Percentiles rank a stretch among this genome's conserved stretches.
These are phyloP conservation scores for Colletotrichum viniferum DNA, from an alignment of 2,329 filamentous ascomycete species.

Conservation along the genomic window DNA sequence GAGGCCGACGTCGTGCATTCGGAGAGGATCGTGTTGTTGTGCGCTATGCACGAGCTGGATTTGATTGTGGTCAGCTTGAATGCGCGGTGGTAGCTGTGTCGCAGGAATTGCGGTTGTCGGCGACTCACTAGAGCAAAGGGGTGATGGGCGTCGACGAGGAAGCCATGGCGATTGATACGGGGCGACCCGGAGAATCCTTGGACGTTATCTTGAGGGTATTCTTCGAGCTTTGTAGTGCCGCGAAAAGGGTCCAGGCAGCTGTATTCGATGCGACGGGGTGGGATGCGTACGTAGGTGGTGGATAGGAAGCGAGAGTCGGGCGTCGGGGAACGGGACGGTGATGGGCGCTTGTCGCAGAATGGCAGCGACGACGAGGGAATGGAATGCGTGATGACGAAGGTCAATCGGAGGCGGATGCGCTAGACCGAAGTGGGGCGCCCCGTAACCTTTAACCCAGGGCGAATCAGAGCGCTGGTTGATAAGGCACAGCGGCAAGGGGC, in stretches of 20 bases:
- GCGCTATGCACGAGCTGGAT: slow-evolving; percentile 87
- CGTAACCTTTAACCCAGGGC: neutral
- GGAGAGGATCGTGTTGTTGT: slow-evolving; percentile 89
- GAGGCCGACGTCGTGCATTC: slow-evolving; percentile 90
- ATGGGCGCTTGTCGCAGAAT: slow-evolving; percentile 15
- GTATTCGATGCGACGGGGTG: neutral
- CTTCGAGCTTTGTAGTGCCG: neutral
- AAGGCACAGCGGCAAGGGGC: neutral
- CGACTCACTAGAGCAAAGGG: slow-evolving; percentile 74
- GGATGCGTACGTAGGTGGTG: slow-evolving; percentile 1
- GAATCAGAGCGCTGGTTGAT: neutral
- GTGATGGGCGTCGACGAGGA: slow-evolving; percentile 72
- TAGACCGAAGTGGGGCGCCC: slow-evolving; percentile 10
- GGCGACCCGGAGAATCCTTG: neutral
- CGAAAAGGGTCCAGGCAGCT: neutral
- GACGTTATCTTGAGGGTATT: slow-evolving; percentile 1
- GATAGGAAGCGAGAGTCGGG: neutral
- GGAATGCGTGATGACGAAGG: slow-evolving; percentile 21
- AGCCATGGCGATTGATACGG: slow-evolving; percentile 57
- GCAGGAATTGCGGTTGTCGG: neutral
- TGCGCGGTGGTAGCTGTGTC: neutral
- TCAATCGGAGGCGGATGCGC: slow-evolving; percentile 14
- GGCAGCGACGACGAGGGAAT: neutral
- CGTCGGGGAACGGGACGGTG: neutral
- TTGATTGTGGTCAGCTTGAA: slow-evolving; percentile 15